Percentiles rank a stretch among this genome's conserved stretches.
Conservation (phyloP, 164 flowering plant genomes). For the Piper betle region DNA sequence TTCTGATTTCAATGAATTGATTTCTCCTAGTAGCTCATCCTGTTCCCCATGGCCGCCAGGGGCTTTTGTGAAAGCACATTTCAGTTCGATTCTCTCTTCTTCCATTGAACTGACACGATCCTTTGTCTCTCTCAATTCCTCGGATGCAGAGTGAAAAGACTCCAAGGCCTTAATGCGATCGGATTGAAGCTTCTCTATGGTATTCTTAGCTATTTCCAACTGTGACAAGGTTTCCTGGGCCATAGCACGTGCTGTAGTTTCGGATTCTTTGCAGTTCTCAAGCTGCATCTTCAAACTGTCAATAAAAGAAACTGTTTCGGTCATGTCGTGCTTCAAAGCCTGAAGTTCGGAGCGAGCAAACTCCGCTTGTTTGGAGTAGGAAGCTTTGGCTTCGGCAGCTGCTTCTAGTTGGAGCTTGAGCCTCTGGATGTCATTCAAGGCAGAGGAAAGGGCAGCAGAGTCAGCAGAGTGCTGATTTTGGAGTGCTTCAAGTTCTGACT, state of each 20-base stretch:
- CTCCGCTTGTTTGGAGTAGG: constrained; percentile 27
- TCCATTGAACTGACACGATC: constrained; percentile 38
- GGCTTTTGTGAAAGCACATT: constrained; percentile 15
- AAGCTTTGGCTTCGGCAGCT: constrained; percentile 32
- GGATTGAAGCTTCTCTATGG: constrained; percentile 34
- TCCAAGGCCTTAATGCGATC: constrained; percentile 42
- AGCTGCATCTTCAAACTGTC: constrained; percentile 51
- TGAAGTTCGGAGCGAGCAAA: constrained; percentile 31
- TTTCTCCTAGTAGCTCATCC: constrained; percentile 19
- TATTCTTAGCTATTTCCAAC: constrained; percentile 47
- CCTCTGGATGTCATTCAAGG: constrained; percentile 48
- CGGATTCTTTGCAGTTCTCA: constrained; percentile 48
- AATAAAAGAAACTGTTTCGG: constrained; percentile 37
- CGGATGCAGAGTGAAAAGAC: constrained; percentile 28
- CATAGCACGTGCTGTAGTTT: constrained; percentile 39
- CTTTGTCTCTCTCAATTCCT: constrained; percentile 53
- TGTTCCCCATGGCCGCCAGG: constrained; percentile 12
- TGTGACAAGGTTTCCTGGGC: constrained; percentile 42
- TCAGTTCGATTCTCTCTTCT: constrained; percentile 37
- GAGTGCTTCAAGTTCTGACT: constrained; percentile 39
- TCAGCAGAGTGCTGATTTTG: constrained; percentile 33
- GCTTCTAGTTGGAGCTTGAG: constrained; percentile 49
- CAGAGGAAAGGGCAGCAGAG: constrained; percentile 43
- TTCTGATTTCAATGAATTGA: constrained; percentile 29
- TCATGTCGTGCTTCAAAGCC: constrained; percentile 35